Conservation (phyloP, 129 eudicot genomes). For the Escallonia rubra region DNA sequence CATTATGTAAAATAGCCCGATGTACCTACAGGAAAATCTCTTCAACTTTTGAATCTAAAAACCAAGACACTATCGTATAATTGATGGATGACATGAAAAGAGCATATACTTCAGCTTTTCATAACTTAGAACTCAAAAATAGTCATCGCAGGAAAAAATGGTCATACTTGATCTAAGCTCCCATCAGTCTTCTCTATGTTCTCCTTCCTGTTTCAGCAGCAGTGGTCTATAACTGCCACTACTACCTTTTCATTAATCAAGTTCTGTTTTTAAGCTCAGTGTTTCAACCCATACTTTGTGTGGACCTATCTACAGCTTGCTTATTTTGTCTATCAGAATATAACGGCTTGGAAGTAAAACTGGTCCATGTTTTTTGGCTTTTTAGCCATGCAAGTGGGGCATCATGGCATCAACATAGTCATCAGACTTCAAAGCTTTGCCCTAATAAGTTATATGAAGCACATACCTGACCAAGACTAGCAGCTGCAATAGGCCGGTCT, state of each 20-base stretch:
- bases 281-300: too few species aligned
- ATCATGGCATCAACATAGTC: background rate
- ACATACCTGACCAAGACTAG: slow-evolving; percentile 99
- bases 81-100: background rate
- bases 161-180: slow-evolving; percentile 2
- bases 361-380: too few species aligned
- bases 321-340: too few species aligned
- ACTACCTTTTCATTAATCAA: too few species aligned
- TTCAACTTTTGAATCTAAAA: slow-evolving; percentile 13
- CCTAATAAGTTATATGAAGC: slow-evolving; percentile 7
- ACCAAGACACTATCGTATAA: background rate
- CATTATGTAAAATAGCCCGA: slow-evolving; percentile 87
- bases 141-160: background rate
- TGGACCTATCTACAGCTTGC: too few species aligned
- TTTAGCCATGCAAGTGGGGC: too few species aligned
- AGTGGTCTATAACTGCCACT: too few species aligned
- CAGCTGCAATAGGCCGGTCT: slow-evolving; percentile 94
- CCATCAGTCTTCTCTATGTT: background rate
- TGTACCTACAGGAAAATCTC: slow-evolving; percentile 61
- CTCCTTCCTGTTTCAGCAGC: too few species aligned
- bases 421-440: background rate
- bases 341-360: too few species aligned
- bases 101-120: background rate
- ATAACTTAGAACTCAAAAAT: background rate
- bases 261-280: too few species aligned